Conservation (phyloP, 2,329 filamentous ascomycete genomes). For the Colletotrichum paranaense region DNA sequence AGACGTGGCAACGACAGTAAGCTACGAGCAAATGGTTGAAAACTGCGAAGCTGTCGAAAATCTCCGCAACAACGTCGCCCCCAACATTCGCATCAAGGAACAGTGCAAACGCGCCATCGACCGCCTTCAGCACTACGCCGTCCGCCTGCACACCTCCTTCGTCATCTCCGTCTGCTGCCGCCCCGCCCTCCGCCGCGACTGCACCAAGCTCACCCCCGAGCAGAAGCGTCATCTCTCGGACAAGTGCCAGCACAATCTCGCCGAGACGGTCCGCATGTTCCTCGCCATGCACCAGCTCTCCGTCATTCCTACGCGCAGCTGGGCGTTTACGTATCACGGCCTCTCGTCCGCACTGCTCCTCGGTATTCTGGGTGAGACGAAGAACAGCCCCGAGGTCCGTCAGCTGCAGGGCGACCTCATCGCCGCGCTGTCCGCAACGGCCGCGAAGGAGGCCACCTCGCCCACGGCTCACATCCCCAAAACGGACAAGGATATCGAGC, state of each 20-base stretch:
- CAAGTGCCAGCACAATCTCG: constrained; percentile 71
- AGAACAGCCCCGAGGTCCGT: constrained; percentile 71
- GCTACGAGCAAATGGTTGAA: constrained; percentile 66
- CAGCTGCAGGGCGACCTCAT: constrained; percentile 74
- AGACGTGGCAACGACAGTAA: constrained; percentile 60
- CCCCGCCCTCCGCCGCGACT: constrained; percentile 68
- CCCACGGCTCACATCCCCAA: constrained; percentile 64
- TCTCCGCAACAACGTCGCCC: constrained; percentile 59
- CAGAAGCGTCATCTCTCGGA: constrained; percentile 68
- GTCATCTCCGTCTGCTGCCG: constrained; percentile 74
- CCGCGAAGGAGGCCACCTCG: constrained; percentile 69
- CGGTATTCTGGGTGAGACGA: constrained; percentile 72
- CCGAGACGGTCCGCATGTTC: constrained; percentile 76
- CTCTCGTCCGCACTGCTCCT: constrained; percentile 73
- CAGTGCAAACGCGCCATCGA: constrained; percentile 73
- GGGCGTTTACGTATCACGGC: constrained; percentile 76
- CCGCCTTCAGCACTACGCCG: constrained; percentile 71
- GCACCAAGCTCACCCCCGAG: constrained; percentile 56
- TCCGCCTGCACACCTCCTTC: constrained; percentile 74
- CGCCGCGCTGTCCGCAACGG: constrained; percentile 71
- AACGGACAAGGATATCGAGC: constrained; percentile 70
- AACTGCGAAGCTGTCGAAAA: constrained; percentile 67
- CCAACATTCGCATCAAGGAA: constrained; percentile 69
- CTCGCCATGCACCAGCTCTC: constrained; percentile 76
- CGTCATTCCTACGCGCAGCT: constrained; percentile 73